phyloP scores from a whole-genome alignment of 495 filamentous ascomycete genomes.

The Aspergillus coremiiformis region DNA sequence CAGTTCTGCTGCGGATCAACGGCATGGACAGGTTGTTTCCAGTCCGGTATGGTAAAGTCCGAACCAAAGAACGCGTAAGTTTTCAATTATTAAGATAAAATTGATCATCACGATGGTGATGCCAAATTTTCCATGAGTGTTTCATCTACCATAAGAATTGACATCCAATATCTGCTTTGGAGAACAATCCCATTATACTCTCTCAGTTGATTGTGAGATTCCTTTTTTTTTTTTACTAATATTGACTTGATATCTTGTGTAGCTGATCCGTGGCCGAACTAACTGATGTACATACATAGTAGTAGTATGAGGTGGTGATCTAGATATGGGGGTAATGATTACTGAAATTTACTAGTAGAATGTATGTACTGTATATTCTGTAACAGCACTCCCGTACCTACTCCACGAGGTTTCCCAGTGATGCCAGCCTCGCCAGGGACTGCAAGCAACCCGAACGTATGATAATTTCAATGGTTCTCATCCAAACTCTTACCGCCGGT shows the following conservation, averaged over 20 bases:
- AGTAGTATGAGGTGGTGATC: too few relatives aligned
- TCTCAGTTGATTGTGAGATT: not conserved
- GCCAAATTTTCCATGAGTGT: not conserved
- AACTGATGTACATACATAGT: not conserved
- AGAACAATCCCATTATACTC: not conserved
- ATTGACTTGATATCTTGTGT: not conserved
- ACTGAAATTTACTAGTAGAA: not conserved
- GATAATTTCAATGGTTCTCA: slow-evolving; percentile 1
- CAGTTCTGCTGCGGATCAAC: not conserved
- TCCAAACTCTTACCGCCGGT: not conserved
- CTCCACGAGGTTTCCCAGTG: not conserved
- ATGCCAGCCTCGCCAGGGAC: slow-evolving; percentile 7
- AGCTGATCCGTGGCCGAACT: not conserved
- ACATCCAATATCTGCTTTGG: not conserved
- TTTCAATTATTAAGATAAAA: slow-evolving; percentile 2
- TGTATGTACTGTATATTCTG: not conserved
- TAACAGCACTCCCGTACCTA: too few relatives aligned
- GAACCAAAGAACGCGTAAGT: slow-evolving; percentile 5
- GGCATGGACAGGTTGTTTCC: not conserved
- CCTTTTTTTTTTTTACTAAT: not conserved
- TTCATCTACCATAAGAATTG: slow-evolving; percentile 8
- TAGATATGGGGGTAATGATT: not conserved
- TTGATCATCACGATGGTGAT: slow-evolving; percentile 3
- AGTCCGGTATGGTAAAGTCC: slow-evolving; percentile 6
- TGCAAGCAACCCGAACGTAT: not conserved